Percentiles rank a stretch among this genome's conserved stretches.
Evolutionary conservation across 2,329 filamentous ascomycete species (phyloP).

Genomic region (Colletotrichum somersetense): DNA sequence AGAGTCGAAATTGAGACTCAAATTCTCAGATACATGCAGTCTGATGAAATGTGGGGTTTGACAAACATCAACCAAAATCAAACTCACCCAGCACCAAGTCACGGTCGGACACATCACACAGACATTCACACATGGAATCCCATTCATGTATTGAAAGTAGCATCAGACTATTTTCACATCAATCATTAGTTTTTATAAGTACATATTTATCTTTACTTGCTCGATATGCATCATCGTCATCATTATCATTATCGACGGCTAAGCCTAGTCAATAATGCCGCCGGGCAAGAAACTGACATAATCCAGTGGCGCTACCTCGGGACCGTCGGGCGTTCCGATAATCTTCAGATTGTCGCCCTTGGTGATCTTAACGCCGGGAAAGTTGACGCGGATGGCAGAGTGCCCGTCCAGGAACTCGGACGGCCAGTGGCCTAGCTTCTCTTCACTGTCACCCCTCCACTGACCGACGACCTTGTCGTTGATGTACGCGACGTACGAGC

Average conservation of each 20-base stretch:
- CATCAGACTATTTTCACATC: not conserved
- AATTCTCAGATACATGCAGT: conserved; percentile 9
- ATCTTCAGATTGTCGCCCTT: conserved; percentile 67
- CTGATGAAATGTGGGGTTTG: conserved; percentile 30
- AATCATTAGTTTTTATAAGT: not conserved
- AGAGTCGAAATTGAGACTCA: not conserved
- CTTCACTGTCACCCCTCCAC: conserved; percentile 73
- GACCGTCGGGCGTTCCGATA: conserved; percentile 68
- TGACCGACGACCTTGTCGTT: conserved; percentile 64
- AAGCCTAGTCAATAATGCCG: conserved; percentile 53
- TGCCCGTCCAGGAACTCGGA: conserved; percentile 73
- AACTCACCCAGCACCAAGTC: not conserved
- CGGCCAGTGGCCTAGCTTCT: conserved; percentile 69
- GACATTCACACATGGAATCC: not conserved
- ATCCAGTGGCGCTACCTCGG: conserved; percentile 75
- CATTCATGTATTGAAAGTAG: not conserved
- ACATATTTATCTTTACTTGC: not conserved
- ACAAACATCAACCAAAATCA: not conserved
- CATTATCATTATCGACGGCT: not conserved
- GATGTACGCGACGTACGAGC: conserved; percentile 67
- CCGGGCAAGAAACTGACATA: conserved; percentile 73
- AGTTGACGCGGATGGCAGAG: conserved; percentile 73
- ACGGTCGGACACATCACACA: not conserved
- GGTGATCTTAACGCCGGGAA: conserved; percentile 61
- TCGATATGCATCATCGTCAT: not conserved